Base-by-base conservation (phyloP, 75 land plant genomes). In the Sequoiadendron giganteum region DNA sequence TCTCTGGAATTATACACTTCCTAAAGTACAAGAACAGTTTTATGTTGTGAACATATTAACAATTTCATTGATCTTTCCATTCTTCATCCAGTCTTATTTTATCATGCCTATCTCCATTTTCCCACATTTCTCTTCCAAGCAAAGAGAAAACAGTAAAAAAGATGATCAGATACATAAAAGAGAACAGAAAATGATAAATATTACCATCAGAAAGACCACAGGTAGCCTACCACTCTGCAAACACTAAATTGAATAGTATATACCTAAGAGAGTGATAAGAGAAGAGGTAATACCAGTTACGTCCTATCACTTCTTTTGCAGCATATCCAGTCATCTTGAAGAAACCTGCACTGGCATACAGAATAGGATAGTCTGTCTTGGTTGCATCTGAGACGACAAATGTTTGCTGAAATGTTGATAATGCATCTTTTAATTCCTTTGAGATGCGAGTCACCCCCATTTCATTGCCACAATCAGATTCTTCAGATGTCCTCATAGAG, bases 371-470 rank as follows among this genome's bases (percentile, higher is more conserved):
- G 75, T 96, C 96, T 10, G 89, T 91, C 32, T 84, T 89, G 14
- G 92, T 93, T 5, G 97, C 97, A 90, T 96, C 97, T 34, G 96
- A 95, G 3, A 96, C 97, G 48, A 96, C 96, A 91, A 97, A 98
- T 1, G 97, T 97, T 89, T 98, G 98, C 88, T 98, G 96, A 78
- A 96, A 91, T 5, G 95, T 87, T 6, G 96, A 89, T 28, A 96
- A 85, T 21, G 97, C 99, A 52, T 95, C 94, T 55, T 93, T 92
- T 19, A 95, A 88, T 81, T 98, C 98, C 83, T 95, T 89, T 14
- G 99, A 95, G 21, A 97, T 54, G 40, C 16, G 85, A 72, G 28
- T 72, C 89, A 30, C 56, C 30, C 13, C 86, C 90, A 30, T 75
- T 32, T 75, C 77, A 75, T 34, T 75, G 38, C 77, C 77, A 39